Conservation (phyloP, 192 early-diverging fungal species). For the Podila epicladia region DNA sequence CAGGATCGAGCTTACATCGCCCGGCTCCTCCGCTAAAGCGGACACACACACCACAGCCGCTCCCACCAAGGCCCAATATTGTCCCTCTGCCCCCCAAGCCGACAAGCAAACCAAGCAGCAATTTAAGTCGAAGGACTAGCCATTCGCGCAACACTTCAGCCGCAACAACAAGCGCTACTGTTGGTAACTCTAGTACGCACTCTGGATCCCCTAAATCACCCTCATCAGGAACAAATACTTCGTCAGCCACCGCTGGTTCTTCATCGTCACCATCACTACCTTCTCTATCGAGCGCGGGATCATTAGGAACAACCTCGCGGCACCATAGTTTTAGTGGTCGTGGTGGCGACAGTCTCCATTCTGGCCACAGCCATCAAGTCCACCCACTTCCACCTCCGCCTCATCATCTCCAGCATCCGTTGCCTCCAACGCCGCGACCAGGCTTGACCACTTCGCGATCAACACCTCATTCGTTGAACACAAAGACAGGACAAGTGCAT, state of each 20-base stretch:
- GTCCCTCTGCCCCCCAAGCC: conserved; percentile 47
- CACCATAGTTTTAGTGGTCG: conserved; percentile 7
- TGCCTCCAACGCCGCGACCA: conserved; percentile 11
- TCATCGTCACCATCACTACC: conserved; percentile 14
- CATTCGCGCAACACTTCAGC: conserved; percentile 19
- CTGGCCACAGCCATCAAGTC: conserved; percentile 3
- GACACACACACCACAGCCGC: conserved; percentile 21
- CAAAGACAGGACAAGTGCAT: not conserved
- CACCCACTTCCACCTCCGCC: conserved; percentile 22
- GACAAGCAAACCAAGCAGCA: not conserved
- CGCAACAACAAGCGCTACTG: conserved; percentile 7
- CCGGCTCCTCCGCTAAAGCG: conserved; percentile 7
- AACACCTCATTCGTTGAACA: not conserved
- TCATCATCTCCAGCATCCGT: conserved; percentile 15
- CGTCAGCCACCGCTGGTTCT: not conserved
- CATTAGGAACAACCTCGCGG: not conserved
- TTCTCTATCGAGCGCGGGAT: not conserved
- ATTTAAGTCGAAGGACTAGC: conserved; percentile 12
- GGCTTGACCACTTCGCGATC: conserved; percentile 5
- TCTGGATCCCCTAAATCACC: conserved; percentile 1
- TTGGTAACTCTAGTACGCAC: not conserved
- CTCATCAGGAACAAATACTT: conserved; percentile 1
- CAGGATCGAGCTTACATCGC: not conserved
- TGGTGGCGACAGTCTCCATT: not conserved
- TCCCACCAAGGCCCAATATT: conserved; percentile 38